These are phyloP conservation scores for Wickerhamia fluorescens DNA, from an alignment of 805 yeast species.

Conservation along the genomic window DNA sequence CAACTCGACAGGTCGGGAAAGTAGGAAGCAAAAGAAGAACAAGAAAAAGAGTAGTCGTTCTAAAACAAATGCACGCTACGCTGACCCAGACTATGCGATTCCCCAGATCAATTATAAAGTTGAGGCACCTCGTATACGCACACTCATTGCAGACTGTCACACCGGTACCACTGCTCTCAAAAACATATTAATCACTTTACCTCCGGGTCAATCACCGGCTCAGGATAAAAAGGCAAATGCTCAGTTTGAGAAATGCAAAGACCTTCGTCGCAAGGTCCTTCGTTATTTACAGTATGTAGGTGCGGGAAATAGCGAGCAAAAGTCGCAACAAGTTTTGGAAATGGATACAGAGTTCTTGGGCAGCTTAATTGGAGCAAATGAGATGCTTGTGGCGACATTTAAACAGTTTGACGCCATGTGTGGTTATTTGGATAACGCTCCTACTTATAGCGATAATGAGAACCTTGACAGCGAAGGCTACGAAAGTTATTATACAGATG, in stretches of 20 bases:
- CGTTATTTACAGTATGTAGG: slow-evolving; percentile 79
- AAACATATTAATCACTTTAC: slow-evolving; percentile 38
- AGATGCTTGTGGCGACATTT: slow-evolving; percentile 72
- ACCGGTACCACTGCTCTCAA: slow-evolving; percentile 63
- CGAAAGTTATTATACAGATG: slow-evolving; percentile 31
- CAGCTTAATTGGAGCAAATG: slow-evolving; percentile 83
- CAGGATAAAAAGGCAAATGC: slow-evolving; percentile 57
- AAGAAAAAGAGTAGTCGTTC: slow-evolving; percentile 9
- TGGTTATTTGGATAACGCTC: slow-evolving; percentile 36
- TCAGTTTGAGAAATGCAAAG: slow-evolving; percentile 68
- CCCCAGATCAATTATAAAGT: slow-evolving; percentile 63
- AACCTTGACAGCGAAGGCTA: slow-evolving; percentile 24
- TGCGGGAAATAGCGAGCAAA: slow-evolving; percentile 29
- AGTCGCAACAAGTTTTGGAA: slow-evolving; percentile 19
- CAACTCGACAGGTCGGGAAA: slow-evolving; percentile 2
- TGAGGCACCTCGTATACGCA: slow-evolving; percentile 67
- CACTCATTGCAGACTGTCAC: slow-evolving; percentile 66
- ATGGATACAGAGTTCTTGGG: slow-evolving; percentile 79
- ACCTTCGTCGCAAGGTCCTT: slow-evolving; percentile 69
- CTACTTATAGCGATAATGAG: slow-evolving; percentile 20
- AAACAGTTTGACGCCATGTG: slow-evolving; percentile 55
- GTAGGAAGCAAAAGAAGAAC: slow-evolving; percentile 4
- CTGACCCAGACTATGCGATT: slow-evolving; percentile 48
- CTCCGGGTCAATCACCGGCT: slow-evolving; percentile 48
- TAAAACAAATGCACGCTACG: slow-evolving; percentile 14